Percentiles rank a stretch among this genome's conserved stretches.
phyloP scores from a whole-genome alignment of 2,329 filamentous ascomycete species.

The Monosporascus ibericus region DNA sequence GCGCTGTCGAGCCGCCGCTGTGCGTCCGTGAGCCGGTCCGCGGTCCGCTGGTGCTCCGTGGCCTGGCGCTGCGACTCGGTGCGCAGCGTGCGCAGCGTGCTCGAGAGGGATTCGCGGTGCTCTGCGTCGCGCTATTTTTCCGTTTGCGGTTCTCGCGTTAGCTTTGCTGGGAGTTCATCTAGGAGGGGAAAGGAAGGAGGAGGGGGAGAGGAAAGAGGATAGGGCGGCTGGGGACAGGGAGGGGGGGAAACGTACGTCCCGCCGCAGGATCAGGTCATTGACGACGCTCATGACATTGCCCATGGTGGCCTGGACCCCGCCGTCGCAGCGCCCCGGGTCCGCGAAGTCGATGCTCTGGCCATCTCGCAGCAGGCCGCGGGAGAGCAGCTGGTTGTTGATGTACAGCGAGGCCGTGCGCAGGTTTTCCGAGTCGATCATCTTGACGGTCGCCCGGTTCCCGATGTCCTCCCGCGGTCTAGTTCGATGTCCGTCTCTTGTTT shows the following conservation, averaged over 20 bases:
- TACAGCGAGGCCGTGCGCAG: constrained; percentile 63
- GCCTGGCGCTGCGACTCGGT: constrained; percentile 69
- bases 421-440: constrained; percentile 50
- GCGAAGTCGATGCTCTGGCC: constrained; percentile 79
- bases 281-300: constrained; percentile 85
- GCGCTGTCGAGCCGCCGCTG: constrained; percentile 50
- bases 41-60: constrained; percentile 56
- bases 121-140: constrained; percentile 71
- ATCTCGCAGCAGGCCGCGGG: constrained; percentile 59
- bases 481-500: too few relatives aligned
- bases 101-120: constrained; percentile 75
- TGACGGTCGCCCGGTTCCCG: neutral
- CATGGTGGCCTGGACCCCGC: constrained; percentile 61
- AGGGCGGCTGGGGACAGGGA: neutral
- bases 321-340: constrained; percentile 57
- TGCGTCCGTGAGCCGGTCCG: constrained; percentile 47
- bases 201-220: neutral
- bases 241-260: constrained; percentile 64
- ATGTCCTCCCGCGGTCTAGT: neutral
- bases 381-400: constrained; percentile 67
- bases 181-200: neutral
- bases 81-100: constrained; percentile 69
- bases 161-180: neutral
- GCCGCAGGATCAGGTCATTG: constrained; percentile 83
- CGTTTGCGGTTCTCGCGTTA: neutral